Evolutionary conservation across 2,329 filamentous ascomycete species (phyloP), one percentile per base, ranked within the genome.

Genomic region (Dactylella cylindrospora): DNA sequence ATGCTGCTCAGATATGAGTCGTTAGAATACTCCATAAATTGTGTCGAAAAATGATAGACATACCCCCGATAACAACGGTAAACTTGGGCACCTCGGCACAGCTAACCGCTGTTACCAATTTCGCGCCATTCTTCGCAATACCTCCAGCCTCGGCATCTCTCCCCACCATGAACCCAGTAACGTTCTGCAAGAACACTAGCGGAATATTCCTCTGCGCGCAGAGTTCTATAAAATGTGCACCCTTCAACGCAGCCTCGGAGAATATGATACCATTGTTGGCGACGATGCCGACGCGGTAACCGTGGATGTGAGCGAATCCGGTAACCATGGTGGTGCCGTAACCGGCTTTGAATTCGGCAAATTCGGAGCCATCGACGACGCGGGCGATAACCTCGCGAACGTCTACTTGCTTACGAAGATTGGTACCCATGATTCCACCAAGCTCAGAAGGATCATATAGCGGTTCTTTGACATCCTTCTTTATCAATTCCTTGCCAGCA

Each of bases 81-180:
- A 97, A 91, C 74, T 98, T 97, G 67, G 93, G 91, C 33, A 97
- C 91, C 67, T 93, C 83, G 3, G 91, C 90, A 71, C 90, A 96
- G 6, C 90, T 88, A 8, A 97, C 93, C 5, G 91, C 93, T 2
- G 90, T 95, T 22, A 97, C 93, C 13, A 98, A 82, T 76, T 98
- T 97, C 4, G 93, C 93, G 32, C 93, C 93, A 70, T 97, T 94
- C 79, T 97, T 97, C 50, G 93, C 93, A 68, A 98, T 97, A 9
- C 93, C 93, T 46, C 91, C 91, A 50, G 86, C 85, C 75, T 98
- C 93, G 0, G 91, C 90, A 69, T 93, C 88, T 13, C 83, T 81
- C 35, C 93, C 93, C 25, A 98, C 93, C 93, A 98, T 98, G 80
- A 98, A 98, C 35, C 93, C 93, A 4, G 84, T 85, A 71, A 98